A percentile compares a stretch with the other conserved stretches of the same genome.
Conservation (phyloP, 169 alveolate genomes). For the Cryptosporidium viatorum region DNA sequence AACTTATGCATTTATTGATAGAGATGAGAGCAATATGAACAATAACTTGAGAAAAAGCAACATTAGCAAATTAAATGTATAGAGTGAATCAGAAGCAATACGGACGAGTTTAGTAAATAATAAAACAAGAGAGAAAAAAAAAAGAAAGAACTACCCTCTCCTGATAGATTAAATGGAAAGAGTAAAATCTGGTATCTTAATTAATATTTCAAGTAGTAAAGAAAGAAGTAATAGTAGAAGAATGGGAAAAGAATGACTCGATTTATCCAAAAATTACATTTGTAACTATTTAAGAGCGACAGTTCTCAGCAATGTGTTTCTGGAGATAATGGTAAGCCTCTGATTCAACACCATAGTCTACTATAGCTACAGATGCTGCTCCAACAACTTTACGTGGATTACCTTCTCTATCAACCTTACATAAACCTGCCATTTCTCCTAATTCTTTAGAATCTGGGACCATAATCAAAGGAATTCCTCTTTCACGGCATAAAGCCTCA, state of each 20-base stretch:
- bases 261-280: not conserved
- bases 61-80: too few relatives aligned
- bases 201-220: not conserved
- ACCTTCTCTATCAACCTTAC: conserved; percentile 94
- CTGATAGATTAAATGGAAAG: too few relatives aligned
- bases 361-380: conserved; percentile 95
- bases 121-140: too few relatives aligned
- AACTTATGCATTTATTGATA: not conserved
- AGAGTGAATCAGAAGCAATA: too few relatives aligned
- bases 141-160: not conserved
- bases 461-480: conserved; percentile 91
- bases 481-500: conserved; percentile 90
- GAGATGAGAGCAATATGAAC: not conserved
- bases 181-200: not conserved
- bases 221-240: not conserved
- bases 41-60: not conserved
- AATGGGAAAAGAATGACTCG: not conserved
- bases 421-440: conserved; percentile 98
- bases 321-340: conserved; percentile 91
- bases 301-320: conserved; percentile 84
- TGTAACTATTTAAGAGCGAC: conserved; percentile 54
- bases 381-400: conserved; percentile 95
- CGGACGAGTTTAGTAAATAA: too few relatives aligned
- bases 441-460: conserved; percentile 93
- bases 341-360: conserved; percentile 95